Percentiles rank a stretch among this genome's conserved stretches.
These are phyloP conservation scores for Talaromyces liani DNA, from an alignment of 495 filamentous ascomycete genomes.

Conservation along the genomic window DNA sequence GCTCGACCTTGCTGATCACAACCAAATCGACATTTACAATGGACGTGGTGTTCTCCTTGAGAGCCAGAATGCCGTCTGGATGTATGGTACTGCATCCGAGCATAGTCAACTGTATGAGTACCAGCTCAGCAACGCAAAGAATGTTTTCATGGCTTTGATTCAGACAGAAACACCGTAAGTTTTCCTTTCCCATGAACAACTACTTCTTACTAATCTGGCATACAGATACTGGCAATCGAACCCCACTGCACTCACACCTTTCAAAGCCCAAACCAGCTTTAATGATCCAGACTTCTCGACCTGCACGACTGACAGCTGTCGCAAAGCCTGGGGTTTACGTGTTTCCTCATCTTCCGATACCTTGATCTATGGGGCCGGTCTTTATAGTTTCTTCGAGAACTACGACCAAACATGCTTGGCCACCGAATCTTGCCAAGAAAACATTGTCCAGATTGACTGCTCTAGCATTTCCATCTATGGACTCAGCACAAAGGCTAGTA, in stretches of 20 bases:
- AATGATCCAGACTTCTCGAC: slow-evolving; percentile 68
- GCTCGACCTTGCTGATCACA: slow-evolving; percentile 67
- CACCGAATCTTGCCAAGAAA: slow-evolving; percentile 71
- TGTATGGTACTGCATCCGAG: slow-evolving; percentile 77
- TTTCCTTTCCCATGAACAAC: neutral
- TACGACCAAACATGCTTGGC: slow-evolving; percentile 71
- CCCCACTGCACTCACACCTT: slow-evolving; percentile 63
- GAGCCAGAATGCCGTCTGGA: slow-evolving; percentile 46
- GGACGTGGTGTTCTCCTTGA: slow-evolving; percentile 82
- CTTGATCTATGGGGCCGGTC: slow-evolving; percentile 67
- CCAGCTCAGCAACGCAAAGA: slow-evolving; percentile 69
- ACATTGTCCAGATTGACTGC: slow-evolving; percentile 79
- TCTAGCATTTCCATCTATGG: slow-evolving; percentile 67
- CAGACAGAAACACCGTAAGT: slow-evolving; percentile 76
- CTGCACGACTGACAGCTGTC: slow-evolving; percentile 57
- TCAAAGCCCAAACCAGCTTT: slow-evolving; percentile 53
- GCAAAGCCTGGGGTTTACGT: slow-evolving; percentile 80
- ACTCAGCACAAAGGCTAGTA: slow-evolving; percentile 79
- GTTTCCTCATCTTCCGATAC: slow-evolving; percentile 61
- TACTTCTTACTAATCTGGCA: neutral
- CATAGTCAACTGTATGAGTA: slow-evolving; percentile 90
- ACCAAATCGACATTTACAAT: slow-evolving; percentile 87
- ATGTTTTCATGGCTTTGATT: slow-evolving; percentile 78
- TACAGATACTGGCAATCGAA: slow-evolving; percentile 73
- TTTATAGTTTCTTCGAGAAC: slow-evolving; percentile 87